Evolutionary conservation across 2,329 filamentous ascomycete species (phyloP).

Genomic region (Ophiocordyceps unilateralis): DNA sequence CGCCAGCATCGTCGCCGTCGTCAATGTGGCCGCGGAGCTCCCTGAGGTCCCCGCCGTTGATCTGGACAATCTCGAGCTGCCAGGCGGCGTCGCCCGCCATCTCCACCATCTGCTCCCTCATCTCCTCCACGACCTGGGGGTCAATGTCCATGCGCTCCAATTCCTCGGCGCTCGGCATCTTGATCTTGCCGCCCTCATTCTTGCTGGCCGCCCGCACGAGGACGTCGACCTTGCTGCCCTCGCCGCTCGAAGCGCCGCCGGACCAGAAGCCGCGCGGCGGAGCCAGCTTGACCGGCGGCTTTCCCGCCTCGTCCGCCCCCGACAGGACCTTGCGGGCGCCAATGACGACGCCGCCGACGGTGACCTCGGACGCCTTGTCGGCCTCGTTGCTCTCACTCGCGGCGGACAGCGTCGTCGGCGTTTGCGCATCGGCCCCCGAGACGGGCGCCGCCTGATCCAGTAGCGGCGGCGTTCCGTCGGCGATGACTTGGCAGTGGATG

Average conservation of each 20-base stretch:
- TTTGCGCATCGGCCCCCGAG: conserved; percentile 12
- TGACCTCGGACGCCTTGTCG: conserved; percentile 13
- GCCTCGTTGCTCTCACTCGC: background rate
- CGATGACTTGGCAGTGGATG: conserved; percentile 49
- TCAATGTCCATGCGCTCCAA: conserved; percentile 51
- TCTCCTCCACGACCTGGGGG: conserved; percentile 47
- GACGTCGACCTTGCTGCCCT: conserved; percentile 20
- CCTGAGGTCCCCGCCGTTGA: conserved; percentile 31
- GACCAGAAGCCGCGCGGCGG: conserved; percentile 24
- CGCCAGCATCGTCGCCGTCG: conserved; percentile 20
- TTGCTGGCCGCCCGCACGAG: conserved; percentile 27
- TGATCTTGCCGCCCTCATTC: conserved; percentile 43
- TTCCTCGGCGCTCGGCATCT: conserved; percentile 46
- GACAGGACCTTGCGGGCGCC: conserved; percentile 33
- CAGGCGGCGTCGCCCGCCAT: conserved; percentile 56
- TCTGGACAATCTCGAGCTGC: conserved; percentile 66
- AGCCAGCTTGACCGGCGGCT: conserved; percentile 25
- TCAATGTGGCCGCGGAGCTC: conserved; percentile 58
- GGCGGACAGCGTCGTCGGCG: conserved; percentile 2
- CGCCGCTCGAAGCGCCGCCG: conserved; percentile 6
- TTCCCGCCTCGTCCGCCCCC: conserved; percentile 26
- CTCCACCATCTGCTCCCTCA: conserved; percentile 51
- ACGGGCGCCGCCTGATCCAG: conserved; percentile 16
- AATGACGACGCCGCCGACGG: conserved; percentile 35
- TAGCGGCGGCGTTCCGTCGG: conserved; percentile 23